Percentiles rank a stretch among this genome's conserved stretches.
phyloP scores from a whole-genome alignment of 78 protist species.

The Chrysochromulina tobinii region DNA sequence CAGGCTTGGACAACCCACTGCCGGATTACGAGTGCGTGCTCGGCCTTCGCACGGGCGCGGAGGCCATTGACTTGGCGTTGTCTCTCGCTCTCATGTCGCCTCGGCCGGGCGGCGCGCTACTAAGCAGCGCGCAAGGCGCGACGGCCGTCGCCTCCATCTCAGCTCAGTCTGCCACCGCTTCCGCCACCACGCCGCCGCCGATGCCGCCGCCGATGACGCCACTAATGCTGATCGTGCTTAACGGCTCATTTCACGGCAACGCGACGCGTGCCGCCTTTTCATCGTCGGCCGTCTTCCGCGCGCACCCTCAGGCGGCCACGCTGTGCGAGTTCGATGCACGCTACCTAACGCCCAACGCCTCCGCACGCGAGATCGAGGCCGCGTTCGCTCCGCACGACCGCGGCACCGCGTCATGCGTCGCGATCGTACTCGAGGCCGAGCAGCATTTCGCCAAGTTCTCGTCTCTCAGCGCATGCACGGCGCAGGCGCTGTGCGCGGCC shows the following conservation, averaged over 20 bases:
- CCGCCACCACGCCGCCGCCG: background rate
- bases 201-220: background rate
- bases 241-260: background rate
- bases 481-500: background rate
- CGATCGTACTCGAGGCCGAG: background rate
- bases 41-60: background rate
- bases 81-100: background rate
- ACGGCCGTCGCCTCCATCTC: too few species aligned
- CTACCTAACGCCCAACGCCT: background rate
- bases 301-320: background rate
- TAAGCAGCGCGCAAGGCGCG: too few species aligned
- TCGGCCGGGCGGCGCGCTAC: background rate
- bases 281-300: background rate
- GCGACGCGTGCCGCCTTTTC: background rate
- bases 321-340: background rate
- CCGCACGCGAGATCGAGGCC: background rate
- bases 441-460: background rate
- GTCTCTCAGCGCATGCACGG: background rate
- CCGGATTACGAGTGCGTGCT: background rate
- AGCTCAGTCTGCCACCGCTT: too few species aligned
- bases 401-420: background rate
- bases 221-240: background rate
- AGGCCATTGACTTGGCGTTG: background rate
- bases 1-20: too few species aligned
- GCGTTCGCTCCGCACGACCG: background rate